A percentile compares a stretch with the other conserved stretches of the same genome.
These are phyloP conservation scores for Streptanthus diversifolius DNA, from an alignment of 345 rosid genomes.

Conservation along the genomic window DNA sequence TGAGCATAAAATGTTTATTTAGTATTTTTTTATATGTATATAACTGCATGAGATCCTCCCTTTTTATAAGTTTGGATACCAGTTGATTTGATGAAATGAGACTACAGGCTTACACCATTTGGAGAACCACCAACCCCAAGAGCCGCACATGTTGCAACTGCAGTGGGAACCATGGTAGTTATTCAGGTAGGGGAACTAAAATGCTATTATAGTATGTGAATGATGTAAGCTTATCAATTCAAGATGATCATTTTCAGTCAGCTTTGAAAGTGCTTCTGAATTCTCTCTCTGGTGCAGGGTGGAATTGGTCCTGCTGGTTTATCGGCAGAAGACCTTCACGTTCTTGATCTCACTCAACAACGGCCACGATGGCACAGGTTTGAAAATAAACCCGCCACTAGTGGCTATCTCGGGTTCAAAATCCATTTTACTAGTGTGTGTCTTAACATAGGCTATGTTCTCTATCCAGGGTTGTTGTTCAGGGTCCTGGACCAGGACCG, in stretches of 20 bases:
- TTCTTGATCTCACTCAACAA: conserved; percentile 88
- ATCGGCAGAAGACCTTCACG: conserved; percentile 96
- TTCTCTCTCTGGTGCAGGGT: conserved; percentile 50
- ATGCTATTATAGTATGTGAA: background rate
- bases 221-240: background rate
- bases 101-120: conserved; percentile 66
- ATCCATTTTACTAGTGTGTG: background rate
- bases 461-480: conserved; percentile 75
- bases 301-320: conserved; percentile 97
- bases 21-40: background rate
- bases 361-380: conserved; percentile 95
- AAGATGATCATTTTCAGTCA: conserved; percentile 13
- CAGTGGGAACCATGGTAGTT: conserved; percentile 96
- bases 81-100: conserved; percentile 14
- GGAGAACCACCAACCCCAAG: conserved; percentile 96
- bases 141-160: conserved; percentile 96
- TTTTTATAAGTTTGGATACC: background rate
- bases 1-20: conserved; percentile 37
- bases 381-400: background rate
- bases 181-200: conserved; percentile 57
- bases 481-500: conserved; percentile 96
- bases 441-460: conserved; percentile 28
- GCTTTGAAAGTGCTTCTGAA: conserved; percentile 12
- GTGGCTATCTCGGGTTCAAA: background rate
- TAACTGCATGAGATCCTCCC: conserved; percentile 3